Evolutionary conservation across 2,329 filamentous ascomycete genomes (phyloP).

Genomic region (Fusarium piperis): DNA sequence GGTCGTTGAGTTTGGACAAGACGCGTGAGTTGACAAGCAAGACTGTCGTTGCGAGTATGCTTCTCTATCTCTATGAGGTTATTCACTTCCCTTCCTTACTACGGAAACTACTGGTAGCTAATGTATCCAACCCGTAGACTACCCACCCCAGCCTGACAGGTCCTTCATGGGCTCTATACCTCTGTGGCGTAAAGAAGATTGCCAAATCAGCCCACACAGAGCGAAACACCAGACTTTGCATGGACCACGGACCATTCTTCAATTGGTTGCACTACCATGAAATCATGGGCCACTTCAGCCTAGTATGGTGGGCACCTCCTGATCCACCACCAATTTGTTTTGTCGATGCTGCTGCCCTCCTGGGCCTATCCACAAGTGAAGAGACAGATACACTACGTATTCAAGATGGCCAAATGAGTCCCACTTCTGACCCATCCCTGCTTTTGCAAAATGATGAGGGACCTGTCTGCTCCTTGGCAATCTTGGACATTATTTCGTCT

Average conservation of each 20-base stretch:
- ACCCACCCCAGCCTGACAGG: background rate
- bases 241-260: background rate
- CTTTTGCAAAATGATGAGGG: background rate
- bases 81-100: fast-evolving
- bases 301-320: background rate
- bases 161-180: background rate
- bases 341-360: background rate
- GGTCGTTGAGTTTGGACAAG: background rate
- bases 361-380: background rate
- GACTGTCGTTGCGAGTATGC: background rate
- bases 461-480: background rate
- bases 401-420: background rate
- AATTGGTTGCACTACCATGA: background rate
- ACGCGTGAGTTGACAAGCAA: background rate
- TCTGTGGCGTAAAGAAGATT: background rate
- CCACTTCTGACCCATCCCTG: no score
- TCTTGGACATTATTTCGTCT: background rate
- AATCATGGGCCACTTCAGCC: background rate
- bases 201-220: background rate
- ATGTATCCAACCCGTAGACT: background rate
- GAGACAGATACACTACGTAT: background rate
- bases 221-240: background rate
- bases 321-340: background rate
- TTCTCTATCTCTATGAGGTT: background rate
- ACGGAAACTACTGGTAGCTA: background rate